Evolutionary conservation across 148 eudicot genomes (phyloP), one percentile per base, ranked within the genome.

Genomic region (Gaultheria prostrata): DNA sequence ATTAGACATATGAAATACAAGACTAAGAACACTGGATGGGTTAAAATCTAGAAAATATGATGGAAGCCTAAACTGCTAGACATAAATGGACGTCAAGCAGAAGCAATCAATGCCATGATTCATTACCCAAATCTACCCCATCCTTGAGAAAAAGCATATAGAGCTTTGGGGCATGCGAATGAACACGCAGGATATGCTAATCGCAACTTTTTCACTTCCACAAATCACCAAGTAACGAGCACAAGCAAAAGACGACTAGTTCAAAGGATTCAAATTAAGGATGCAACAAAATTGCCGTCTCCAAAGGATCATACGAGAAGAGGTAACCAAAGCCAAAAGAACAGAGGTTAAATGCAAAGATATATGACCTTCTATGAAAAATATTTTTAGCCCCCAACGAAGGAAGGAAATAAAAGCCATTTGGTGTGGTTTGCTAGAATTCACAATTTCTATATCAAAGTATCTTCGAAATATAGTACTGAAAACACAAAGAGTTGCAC

Each of bases 321-420:
- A 18, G n/a, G 46, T 71, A 35, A 71, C 78, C 78, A 75, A 75
- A 30, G 28, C 30, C 71, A 26, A 77, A 50, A 50, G 30, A 77
- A 7, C 13, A 50, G 79, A 77, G 35, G 39, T 77, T 26, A 77
- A 50, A 35, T n/a, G 24, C 56, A 43, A 73, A 35, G 26, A 39
- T 8, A 6, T 43, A 73, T 18, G 49, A 73, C 39, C 54, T 48
- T 12, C 33, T 76, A 24, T 24, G 2, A 76, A 6, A 49, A 46
- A 49, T 48, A 45, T 6, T 74, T 72, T 18, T 45, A 45, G 50
- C 45, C 14, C 11, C 39, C 59, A 26, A 50, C 3, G 50, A n/a
- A 48, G 39, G 13, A 76, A 1, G 28, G 78, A 28, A 45, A 45
- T n/a, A 75, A 77, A 28, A 77, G 10, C 5, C 11, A 49, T 77